Evolutionary conservation across 768 basidiomycete genomes (phyloP), one percentile per base, ranked within the genome.

Genomic region (Botryobasidium botryosum): DNA sequence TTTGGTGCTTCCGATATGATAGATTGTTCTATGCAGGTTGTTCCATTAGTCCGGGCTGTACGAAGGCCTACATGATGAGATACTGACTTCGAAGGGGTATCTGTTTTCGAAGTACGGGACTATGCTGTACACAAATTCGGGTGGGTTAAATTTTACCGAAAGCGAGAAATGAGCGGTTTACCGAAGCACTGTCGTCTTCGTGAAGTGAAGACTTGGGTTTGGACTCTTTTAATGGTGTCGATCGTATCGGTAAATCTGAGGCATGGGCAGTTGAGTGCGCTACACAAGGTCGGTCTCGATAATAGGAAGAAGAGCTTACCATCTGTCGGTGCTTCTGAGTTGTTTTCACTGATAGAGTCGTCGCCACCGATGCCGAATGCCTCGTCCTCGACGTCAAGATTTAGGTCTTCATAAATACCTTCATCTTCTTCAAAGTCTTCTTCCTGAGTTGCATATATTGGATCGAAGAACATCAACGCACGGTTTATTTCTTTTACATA

Each of bases 381-480:
- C 65, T 88, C 88, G 57, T 97, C 92, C 60, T 94, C 88, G 57
- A 94, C 92, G 53, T 94, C 85, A 37, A 99, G 79, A 55, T 85
- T 85, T 50, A 99, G 84, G 13, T 97, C 94, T 54, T 97, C 94
- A 56, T 99, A 99, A 41, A 99, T 83, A 38, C 86, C 90, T 59
- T 90, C 83, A 56, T 97, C 87, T 59, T 92, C 91, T 47, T 97
- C 90, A 61, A 94, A 99, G 55, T 85, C 82, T 55, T 97, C 94
- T 44, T 92, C 88, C 94, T 97, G 32, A 39, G 37, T 23, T 26
- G 40, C 12, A 15, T 12, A 5, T 10, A 21, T 29, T 17, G 32
- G 6, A 42, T 45, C 15, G 48, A 6, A 25, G 50, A 29, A 38
- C 46, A 35, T 35, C 18, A 53, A 54, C 20, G 21, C 20, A 26